Base-by-base conservation (phyloP, 805 yeast species). In the Lipomyces kockii region DNA sequence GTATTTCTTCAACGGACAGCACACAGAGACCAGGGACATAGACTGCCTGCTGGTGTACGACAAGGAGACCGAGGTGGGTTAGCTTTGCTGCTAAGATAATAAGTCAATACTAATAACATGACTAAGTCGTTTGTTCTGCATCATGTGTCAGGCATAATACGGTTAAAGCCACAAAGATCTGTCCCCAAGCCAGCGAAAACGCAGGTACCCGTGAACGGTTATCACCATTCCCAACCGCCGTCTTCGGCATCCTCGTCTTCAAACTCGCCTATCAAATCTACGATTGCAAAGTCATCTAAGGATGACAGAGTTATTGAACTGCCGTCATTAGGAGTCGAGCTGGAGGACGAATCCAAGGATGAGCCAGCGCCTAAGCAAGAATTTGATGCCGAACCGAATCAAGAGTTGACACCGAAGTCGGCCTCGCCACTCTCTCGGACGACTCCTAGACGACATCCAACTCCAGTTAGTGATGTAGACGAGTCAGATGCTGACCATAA, bases 11-110 rank as follows among this genome's bases (percentile, higher is more conserved):
- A 52, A 66, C 12, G 73, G 71, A 25, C 70, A 65, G 37, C 64
- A 58, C 20, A 27, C 71, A 3, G 70, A 65, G 29, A 55, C 61
- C 32, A 69, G 63, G 25, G 67, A 66, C 58, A 63, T 64, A 32
- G 74, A 72, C 39, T 69, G 72, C 55, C 55, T 69, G 35, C 64
- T 72, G 20, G 60, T 71, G 34, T 72, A 71, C 60, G 67, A 72
- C 43, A 64, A 64, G 20, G 64, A 60, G 9, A 71, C 65, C 46
- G 63, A 62, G 20, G 71, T 59, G 25, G 14, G 53, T n/a, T n/a
- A 22, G 17, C 39, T 22, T 17, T 34, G 7, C 29, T 52, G 11
- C 22, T 29, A 37, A 20, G 22, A 6, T 29, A 52, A 35, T 29
- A 35, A 20, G 51, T 6, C 32, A 27, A 20, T 27, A 6, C 58